Base-by-base conservation (phyloP, 75 land plant species). In the Sequoia sempervirens region DNA sequence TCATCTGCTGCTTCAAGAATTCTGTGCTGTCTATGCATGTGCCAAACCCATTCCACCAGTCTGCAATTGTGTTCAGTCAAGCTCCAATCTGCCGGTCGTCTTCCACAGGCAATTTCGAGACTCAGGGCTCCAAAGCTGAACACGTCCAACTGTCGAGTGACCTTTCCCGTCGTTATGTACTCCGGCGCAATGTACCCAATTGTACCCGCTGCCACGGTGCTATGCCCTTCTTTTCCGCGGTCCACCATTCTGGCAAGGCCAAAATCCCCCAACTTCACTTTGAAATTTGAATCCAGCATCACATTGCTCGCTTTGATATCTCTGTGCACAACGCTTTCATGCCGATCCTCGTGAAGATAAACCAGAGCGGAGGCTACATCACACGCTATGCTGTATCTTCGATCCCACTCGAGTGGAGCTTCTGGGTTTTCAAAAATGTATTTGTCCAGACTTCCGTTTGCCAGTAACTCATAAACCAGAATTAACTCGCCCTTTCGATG, bases 281-380 rank as follows among this genome's bases (percentile, higher is more conserved):
- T 40, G 41, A 40, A 40, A 40, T 40, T 40, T 40, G 41, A 40
- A 40, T 40, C 41, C 41, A 40, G 41, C 41, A 40, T 40, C 41
- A 40, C 41, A 40, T 40, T 40, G 4, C 41, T 40, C 41, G 41
- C 41, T 40, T 40, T 40, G 41, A 40, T 40, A 3, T 40, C 41
- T 40, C 41, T 40, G 4, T 40, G 41, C 41, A 40, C 41, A 3
- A 40, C 4, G 41, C 41, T 40, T 3, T 40, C 41, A 1, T 40
- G 41, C 41, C 41, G 41, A 40, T 40, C 41, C 41, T 40, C 41
- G 41, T 40, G 41, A 40, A 40, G 41, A 3, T 40, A 40, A 40
- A 40, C 66, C 0, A 87, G 81, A 26, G 72, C 83, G 32, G 83
- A 26, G 2, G 88, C 88, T 3, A 85, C 70, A 4, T 79, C 86